A percentile compares a stretch with the other conserved stretches of the same genome.
Evolutionary conservation across 306 rosid genomes (phyloP).

Genomic region (Vigna unguiculata): DNA sequence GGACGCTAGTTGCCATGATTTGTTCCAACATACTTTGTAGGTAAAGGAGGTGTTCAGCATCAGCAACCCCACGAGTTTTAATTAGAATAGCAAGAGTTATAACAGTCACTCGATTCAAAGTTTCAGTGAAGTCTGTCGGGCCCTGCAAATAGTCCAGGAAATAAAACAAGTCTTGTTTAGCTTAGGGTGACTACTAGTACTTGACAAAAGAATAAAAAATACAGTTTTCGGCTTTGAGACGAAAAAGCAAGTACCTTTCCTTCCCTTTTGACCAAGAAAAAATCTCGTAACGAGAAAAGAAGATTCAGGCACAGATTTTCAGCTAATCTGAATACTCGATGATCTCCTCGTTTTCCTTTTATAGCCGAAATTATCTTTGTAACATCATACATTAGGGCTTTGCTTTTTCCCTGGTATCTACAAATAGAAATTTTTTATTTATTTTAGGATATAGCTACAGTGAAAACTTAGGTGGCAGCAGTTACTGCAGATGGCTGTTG

Average conservation of each 20-base stretch:
- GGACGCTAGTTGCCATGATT: conserved; percentile 81
- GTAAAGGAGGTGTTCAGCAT: conserved; percentile 89
- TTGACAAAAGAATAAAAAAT: conserved; percentile 3
- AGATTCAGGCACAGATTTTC: conserved; percentile 97
- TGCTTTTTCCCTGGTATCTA: conserved; percentile 96
- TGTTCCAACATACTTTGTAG: conserved; percentile 92
- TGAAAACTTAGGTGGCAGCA: not conserved
- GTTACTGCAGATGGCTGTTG: not conserved
- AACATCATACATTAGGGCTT: conserved; percentile 96
- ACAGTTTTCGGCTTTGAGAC: conserved; percentile 44
- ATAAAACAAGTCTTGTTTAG: not conserved
- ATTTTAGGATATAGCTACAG: not conserved
- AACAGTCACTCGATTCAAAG: conserved; percentile 81
- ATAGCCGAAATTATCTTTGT: conserved; percentile 91
- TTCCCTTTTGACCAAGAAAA: conserved; percentile 93
- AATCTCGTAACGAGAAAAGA: conserved; percentile 89
- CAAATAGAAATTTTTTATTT: conserved; percentile 37
- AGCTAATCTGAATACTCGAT: conserved; percentile 93
- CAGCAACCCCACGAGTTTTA: conserved; percentile 97
- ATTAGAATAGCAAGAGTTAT: conserved; percentile 92
- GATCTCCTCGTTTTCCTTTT: conserved; percentile 90
- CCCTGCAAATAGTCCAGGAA: conserved; percentile 67
- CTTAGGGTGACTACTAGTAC: conserved; percentile 25
- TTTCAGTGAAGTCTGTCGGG: conserved; percentile 94
- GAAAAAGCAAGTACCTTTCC: conserved; percentile 73